Conservation (phyloP, 495 filamentous ascomycete genomes). For the Neurospora sp. region DNA sequence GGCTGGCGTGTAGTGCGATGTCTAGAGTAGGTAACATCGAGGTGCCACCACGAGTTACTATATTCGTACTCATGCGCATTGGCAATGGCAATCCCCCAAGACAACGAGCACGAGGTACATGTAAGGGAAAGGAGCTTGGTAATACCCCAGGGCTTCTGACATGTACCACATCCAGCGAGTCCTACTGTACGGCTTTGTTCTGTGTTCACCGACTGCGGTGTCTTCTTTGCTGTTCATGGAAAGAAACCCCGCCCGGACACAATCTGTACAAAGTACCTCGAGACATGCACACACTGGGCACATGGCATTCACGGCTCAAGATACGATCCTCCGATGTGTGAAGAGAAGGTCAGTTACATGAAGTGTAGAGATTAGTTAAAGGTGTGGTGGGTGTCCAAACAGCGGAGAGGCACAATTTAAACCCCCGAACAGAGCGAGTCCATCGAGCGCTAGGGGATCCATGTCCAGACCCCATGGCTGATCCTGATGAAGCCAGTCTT, state of each 20-base stretch:
- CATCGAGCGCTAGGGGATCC: not conserved
- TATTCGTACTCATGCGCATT: not conserved
- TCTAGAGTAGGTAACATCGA: not conserved
- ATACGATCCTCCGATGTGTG: not conserved
- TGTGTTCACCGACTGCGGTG: not conserved
- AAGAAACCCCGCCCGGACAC: not conserved
- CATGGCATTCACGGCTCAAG: not conserved
- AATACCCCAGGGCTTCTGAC: not conserved
- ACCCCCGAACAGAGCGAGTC: not conserved
- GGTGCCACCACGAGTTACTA: not conserved
- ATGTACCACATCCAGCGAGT: not conserved
- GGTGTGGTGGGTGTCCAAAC: not conserved
- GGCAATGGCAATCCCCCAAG: not conserved
- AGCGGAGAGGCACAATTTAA: not conserved
- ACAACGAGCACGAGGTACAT: not conserved
- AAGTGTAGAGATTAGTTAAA: not conserved
- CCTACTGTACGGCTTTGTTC: not conserved
- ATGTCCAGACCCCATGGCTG: not conserved
- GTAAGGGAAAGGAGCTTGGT: not conserved
- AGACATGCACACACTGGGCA: not conserved
- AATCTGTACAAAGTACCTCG: not conserved
- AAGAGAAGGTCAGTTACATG: not conserved
- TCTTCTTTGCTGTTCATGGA: not conserved
- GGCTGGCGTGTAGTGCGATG: not conserved
- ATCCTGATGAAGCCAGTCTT: slow-evolving; percentile 12